These are phyloP conservation scores for Lasiodiplodia sp. DNA, from an alignment of 2,329 filamentous ascomycete species.

Conservation along the genomic window DNA sequence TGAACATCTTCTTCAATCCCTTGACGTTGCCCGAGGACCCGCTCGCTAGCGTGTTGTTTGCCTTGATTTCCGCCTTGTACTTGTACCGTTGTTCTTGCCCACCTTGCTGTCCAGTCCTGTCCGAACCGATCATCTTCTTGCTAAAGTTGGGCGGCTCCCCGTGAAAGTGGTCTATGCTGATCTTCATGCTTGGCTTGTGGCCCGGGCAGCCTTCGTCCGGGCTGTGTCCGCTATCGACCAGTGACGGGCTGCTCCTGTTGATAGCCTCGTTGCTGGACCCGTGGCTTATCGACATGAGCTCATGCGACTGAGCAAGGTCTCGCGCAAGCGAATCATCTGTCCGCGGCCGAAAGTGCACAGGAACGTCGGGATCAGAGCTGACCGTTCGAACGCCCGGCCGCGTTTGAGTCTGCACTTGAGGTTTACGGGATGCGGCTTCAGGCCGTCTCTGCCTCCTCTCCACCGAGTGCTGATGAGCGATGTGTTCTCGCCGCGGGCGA, in stretches of 20 bases:
- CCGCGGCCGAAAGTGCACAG: conserved; percentile 15
- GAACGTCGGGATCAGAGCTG: conserved; percentile 12
- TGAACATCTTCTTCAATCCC: conserved; percentile 44
- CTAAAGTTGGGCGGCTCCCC: conserved; percentile 40
- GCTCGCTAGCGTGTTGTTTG: conserved; percentile 39
- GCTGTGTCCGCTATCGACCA: conserved; percentile 27
- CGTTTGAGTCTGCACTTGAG: not conserved
- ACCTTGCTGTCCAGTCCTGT: conserved; percentile 32
- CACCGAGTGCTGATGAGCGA: conserved; percentile 17
- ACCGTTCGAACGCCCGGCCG: not conserved
- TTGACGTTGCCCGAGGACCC: conserved; percentile 16
- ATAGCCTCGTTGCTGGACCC: conserved; percentile 36
- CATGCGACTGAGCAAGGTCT: conserved; percentile 21
- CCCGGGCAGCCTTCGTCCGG: conserved; percentile 32
- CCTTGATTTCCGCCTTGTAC: conserved; percentile 42
- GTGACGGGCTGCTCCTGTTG: conserved; percentile 31
- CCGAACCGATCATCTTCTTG: conserved; percentile 44
- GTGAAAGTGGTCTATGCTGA: conserved; percentile 38
- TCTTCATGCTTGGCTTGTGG: conserved; percentile 35
- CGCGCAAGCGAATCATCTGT: conserved; percentile 8
- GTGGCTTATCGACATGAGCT: conserved; percentile 39
- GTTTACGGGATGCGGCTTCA: conserved; percentile 3
- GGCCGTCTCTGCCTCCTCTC: conserved; percentile 16
- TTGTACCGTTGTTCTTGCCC: conserved; percentile 32
- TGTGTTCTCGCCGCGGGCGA: conserved; percentile 9